phyloP scores from a whole-genome alignment of 169 alveolate species.

The Cryptosporidium tyzzeri region DNA sequence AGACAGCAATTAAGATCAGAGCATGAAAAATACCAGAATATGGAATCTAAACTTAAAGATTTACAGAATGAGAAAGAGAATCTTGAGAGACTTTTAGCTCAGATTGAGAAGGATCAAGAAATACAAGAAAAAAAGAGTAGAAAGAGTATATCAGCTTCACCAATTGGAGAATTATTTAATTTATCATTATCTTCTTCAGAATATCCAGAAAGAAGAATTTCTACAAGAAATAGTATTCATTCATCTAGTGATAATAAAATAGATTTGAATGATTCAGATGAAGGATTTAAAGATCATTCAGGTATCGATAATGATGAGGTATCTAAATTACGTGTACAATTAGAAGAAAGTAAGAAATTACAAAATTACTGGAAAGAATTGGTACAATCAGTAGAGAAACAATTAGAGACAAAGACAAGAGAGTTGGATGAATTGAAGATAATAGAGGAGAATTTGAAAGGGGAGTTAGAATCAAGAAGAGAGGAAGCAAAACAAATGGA shows the following conservation, averaged over 20 bases:
- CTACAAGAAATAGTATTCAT: not conserved
- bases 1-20: constrained; percentile 59
- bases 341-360: constrained; percentile 59
- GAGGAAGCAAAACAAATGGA: constrained; percentile 8
- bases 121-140: not conserved
- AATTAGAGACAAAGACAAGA: constrained; percentile 27
- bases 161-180: not conserved
- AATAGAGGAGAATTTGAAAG: constrained; percentile 5
- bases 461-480: constrained; percentile 2
- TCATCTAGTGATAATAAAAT: not conserved
- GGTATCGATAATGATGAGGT: not conserved
- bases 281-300: not conserved
- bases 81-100: not conserved
- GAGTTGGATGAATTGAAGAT: constrained; percentile 35
- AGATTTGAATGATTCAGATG: not conserved
- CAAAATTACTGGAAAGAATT: constrained; percentile 67
- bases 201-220: not conserved
- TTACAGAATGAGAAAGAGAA: not conserved
- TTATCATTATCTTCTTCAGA: not conserved
- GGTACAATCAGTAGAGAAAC: constrained; percentile 68
- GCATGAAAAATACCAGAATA: not conserved
- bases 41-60: constrained; percentile 27
- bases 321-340: not conserved
- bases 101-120: not conserved
- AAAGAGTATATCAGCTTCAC: not conserved